phyloP scores from a whole-genome alignment of 2,329 filamentous ascomycete species.

The Sordariomycetes sp. region DNA sequence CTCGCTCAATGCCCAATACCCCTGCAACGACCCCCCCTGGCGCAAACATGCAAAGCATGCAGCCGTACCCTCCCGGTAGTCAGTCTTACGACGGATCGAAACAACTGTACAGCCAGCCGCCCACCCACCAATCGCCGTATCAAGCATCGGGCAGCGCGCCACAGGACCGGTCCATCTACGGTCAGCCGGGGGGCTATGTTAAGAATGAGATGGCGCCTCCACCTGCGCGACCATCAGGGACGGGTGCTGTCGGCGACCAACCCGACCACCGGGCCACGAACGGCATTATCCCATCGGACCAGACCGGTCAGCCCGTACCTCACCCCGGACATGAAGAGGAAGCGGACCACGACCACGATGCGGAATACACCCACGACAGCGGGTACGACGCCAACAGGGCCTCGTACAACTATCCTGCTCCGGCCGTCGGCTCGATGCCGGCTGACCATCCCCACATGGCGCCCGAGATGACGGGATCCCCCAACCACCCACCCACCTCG shows the following conservation, averaged over 20 bases:
- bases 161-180: constrained; percentile 53
- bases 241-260: constrained; percentile 37
- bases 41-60: constrained; percentile 64
- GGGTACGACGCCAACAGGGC: constrained; percentile 61
- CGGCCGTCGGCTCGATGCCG: constrained; percentile 54
- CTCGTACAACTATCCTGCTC: constrained; percentile 68
- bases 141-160: constrained; percentile 48
- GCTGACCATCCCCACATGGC: constrained; percentile 65
- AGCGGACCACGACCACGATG: constrained; percentile 60
- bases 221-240: constrained; percentile 47
- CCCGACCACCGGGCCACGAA: constrained; percentile 54
- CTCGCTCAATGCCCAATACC: constrained; percentile 82
- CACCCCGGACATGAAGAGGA: constrained; percentile 53
- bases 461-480: constrained; percentile 74
- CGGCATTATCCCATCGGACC: constrained; percentile 47
- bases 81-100: constrained; percentile 63
- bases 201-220: constrained; percentile 88
- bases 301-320: constrained; percentile 37
- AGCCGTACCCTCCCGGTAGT: constrained; percentile 57
- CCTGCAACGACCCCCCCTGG: constrained; percentile 85
- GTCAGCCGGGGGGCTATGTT: constrained; percentile 58
- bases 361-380: constrained; percentile 81
- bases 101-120: constrained; percentile 64
- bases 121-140: constrained; percentile 62
- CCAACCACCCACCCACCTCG: constrained; percentile 66